Base-by-base conservation (phyloP, 202 grass and related monocot genomes). In the Digitaria exilis region DNA sequence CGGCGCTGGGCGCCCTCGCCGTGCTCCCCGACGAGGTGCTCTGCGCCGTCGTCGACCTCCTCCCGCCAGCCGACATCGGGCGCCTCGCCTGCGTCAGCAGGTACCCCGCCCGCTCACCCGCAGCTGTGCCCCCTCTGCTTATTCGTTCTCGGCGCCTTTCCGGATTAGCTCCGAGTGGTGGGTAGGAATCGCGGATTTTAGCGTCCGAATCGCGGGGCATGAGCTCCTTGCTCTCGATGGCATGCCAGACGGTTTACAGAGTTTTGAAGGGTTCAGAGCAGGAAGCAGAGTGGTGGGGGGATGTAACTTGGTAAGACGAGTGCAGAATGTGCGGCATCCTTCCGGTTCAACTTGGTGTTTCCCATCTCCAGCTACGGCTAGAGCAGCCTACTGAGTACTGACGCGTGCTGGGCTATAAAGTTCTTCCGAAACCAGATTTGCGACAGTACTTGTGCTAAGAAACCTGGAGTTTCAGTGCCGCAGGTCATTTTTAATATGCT, bases 41-140 rank as follows among this genome's bases (percentile, higher is more conserved):
- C 69, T 94, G 93, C 85, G 84, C 91, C 59, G 72, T 99, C 84
- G 85, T 99, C 65, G 93, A 99, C 56, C 86, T 99, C 87, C 96
- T 99, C 85, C 34, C 88, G 68, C 93, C 85, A 21, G 44, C 80
- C 44, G 93, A 98, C 71, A 85, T 98, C 82, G 96, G 85, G 22
- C 93, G 85, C 83, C 89, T 99, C 78, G 84, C 96, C 55, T 96
- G 91, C 80, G 96, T 89, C 12, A 99, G 93, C 96, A 99, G 93
- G 96, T 96, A 56, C 9, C 46, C n/a, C 59, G 58, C 65, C 21
- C 25, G 37, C 43, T n/a, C n/a, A n/a, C n/a, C 21, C 69, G 63
- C 64, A 29, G 1, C 71, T 84, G 70, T 50, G n/a, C 55, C 8
- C 11, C 66, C 7, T 28, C 14, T 6, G 34, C 19, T 6, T 80